Conservation (phyloP, 1,139 yeast genomes). For the Taphrina deformans region DNA sequence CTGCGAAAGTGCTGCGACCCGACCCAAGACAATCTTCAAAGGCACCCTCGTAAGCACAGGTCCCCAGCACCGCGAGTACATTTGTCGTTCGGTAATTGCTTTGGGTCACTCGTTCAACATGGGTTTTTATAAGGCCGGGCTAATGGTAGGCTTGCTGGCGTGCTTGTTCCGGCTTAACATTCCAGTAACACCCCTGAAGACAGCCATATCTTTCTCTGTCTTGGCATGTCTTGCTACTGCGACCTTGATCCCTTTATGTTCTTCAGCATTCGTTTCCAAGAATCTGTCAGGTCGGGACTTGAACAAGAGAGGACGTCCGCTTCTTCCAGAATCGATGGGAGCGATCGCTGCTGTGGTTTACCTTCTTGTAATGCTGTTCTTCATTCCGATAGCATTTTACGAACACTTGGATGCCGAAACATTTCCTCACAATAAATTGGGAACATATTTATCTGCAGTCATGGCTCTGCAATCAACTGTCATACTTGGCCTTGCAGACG, state of each 20-base stretch:
- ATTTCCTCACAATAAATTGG: constrained; percentile 81
- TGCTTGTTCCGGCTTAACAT: constrained; percentile 1
- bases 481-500: constrained; percentile 87
- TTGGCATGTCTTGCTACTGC: constrained; percentile 64
- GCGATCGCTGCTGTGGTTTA: constrained; percentile 80
- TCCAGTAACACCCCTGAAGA: constrained; percentile 41
- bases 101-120: not conserved
- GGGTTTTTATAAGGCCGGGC: not conserved
- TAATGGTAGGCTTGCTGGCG: not conserved
- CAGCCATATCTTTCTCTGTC: constrained; percentile 59
- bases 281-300: constrained; percentile 85
- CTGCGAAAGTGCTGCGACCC: too few species aligned
- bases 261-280: constrained; percentile 65
- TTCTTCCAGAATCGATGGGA: constrained; percentile 89
- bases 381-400: constrained; percentile 86
- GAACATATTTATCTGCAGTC: constrained; percentile 82
- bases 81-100: too few species aligned
- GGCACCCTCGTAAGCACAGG: too few species aligned
- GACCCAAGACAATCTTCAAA: too few species aligned
- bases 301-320: constrained; percentile 68
- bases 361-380: constrained; percentile 73
- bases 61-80: too few species aligned
- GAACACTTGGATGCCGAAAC: constrained; percentile 58
- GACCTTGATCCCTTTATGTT: constrained; percentile 64
- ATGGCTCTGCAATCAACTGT: constrained; percentile 81